Base-by-base conservation (phyloP, 2,329 filamentous ascomycete genomes). In the Cladosporium sp. region DNA sequence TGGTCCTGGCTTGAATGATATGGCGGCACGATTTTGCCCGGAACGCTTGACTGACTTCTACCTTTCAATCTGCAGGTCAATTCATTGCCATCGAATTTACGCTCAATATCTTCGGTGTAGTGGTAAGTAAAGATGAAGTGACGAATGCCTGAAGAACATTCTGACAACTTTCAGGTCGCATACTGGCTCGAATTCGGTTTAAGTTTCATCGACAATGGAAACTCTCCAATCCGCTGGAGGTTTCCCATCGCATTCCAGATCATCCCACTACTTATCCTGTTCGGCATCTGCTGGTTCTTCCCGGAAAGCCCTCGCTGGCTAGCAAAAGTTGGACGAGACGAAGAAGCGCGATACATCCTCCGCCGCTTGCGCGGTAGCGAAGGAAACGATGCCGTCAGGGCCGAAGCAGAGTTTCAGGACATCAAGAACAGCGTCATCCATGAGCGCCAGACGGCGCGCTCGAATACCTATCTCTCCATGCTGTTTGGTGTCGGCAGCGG, bases 221-320 rank as follows among this genome's bases (percentile, higher is more conserved):
- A 37, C 18, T 53, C 44, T 7, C 26, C 59, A 2, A 59, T 90
- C 72, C 83, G 84, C 49, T 90, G 88, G 88, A 80, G 88, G 5
- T 90, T 91, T 69, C 88, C 87, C 0, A 84, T 91, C 65, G 87
- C 85, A 0, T 90, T 91, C 75, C 88, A 91, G 70, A 89, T 90
- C 37, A 75, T 88, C 0, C 86, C 87, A 18, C 80, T 90, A 0
- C 69, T 90, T 1, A 56, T 84, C 0, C 80, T 91, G 0, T 80
- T 90, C 63, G 73, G 69, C 0, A 73, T 80, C 3, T 83, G 89
- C 37, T 87, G 86, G 83, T 86, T 89, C 77, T 87, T 90, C 75
- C 89, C 88, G 0, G 89, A 91, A 68, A 89, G 86, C 0, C 89
- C 88, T 0, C 81, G 88, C 1, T 89, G 85, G 83, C 82, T 91